Percentiles rank a stretch among this genome's conserved stretches.
These are phyloP conservation scores for Lodderomyces orthopsilosis DNA, from an alignment of 1,139 yeast species.

Conservation along the genomic window DNA sequence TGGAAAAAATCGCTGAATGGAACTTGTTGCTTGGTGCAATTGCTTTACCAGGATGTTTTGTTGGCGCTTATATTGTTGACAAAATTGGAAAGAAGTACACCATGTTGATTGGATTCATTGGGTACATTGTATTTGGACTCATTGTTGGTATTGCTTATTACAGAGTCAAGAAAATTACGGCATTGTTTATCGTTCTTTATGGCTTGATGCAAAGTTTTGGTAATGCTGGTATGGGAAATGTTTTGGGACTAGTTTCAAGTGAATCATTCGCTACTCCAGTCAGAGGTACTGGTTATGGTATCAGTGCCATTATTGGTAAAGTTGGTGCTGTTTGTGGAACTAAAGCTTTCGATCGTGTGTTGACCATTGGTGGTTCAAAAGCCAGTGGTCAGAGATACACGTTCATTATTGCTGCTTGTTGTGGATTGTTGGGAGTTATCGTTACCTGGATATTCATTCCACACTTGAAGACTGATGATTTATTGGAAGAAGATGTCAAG, in stretches of 20 bases:
- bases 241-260: slow-evolving; percentile 65
- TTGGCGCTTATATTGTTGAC: slow-evolving; percentile 44
- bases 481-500: slow-evolving; percentile 61
- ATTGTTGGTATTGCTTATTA: slow-evolving; percentile 47
- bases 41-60: slow-evolving; percentile 46
- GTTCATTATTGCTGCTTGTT: slow-evolving; percentile 62
- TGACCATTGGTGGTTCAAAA: slow-evolving; percentile 17
- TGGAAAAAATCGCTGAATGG: slow-evolving; percentile 49
- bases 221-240: slow-evolving; percentile 76
- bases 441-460: slow-evolving; percentile 64
- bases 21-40: slow-evolving; percentile 41
- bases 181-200: slow-evolving; percentile 45
- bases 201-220: slow-evolving; percentile 50
- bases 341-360: slow-evolving; percentile 41
- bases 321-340: slow-evolving; percentile 53
- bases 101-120: slow-evolving; percentile 43
- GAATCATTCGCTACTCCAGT: slow-evolving; percentile 75
- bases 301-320: slow-evolving; percentile 49
- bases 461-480: slow-evolving; percentile 63
- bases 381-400: slow-evolving; percentile 32
- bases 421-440: slow-evolving; percentile 67
- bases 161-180: slow-evolving; percentile 37
- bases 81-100: slow-evolving; percentile 46
- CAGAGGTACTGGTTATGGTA: slow-evolving; percentile 61
- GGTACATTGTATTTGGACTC: slow-evolving; percentile 48